Evolutionary conservation across 345 rosid species (phyloP).

Genomic region (Arabidopsis arenosa): DNA sequence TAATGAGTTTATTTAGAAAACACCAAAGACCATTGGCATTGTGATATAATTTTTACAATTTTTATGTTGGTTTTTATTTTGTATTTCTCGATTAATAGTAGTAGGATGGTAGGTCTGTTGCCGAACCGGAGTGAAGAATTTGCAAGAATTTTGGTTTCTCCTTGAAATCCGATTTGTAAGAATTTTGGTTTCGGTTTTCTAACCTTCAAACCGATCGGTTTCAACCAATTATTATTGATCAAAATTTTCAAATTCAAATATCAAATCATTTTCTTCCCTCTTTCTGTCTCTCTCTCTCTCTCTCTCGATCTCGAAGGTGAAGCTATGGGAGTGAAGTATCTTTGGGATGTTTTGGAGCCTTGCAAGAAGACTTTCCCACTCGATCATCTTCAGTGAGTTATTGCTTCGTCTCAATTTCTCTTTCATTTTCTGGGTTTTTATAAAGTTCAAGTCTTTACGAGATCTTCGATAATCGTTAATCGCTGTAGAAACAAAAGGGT

Average conservation of each 20-base stretch:
- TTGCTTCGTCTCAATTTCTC: slow-evolving; percentile 11
- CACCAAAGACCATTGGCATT: too few species aligned
- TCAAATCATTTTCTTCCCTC: neutral
- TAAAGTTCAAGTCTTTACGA: neutral
- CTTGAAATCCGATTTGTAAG: too few species aligned
- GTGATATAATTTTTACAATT: too few species aligned
- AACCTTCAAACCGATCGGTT: neutral
- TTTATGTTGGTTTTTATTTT: too few species aligned
- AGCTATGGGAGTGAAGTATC: slow-evolving; percentile 82
- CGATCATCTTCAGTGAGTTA: slow-evolving; percentile 72
- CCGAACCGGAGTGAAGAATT: too few species aligned
- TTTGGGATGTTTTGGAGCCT: slow-evolving; percentile 88
- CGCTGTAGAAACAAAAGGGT: slow-evolving; percentile 78
- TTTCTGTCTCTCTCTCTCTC: neutral
- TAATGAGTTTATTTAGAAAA: too few species aligned
- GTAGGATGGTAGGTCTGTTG: too few species aligned
- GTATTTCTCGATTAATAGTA: too few species aligned
- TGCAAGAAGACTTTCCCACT: slow-evolving; percentile 92
- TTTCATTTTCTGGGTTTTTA: neutral
- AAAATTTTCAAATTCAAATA: slow-evolving; percentile 15
- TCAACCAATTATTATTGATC: neutral
- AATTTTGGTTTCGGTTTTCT: neutral
- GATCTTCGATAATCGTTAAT: neutral
- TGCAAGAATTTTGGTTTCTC: too few species aligned
- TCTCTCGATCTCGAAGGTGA: slow-evolving; percentile 1